A percentile compares a stretch with the other conserved stretches of the same genome.
phyloP scores from a whole-genome alignment of 352 stramenopile genomes.

The Phytophthora sansomeana region DNA sequence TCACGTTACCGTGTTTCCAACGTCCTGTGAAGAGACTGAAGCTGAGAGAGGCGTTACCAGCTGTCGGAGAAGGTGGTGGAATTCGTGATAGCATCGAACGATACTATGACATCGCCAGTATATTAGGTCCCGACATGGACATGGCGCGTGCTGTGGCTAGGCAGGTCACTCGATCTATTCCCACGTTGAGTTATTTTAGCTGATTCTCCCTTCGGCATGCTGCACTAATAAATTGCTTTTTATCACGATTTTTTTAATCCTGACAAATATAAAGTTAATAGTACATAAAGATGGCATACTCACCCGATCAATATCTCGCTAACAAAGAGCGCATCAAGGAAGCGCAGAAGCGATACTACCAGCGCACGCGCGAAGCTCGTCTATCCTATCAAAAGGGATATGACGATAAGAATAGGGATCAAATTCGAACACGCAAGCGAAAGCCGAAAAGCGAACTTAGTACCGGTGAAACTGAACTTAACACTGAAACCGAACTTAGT shows the following conservation, averaged over 20 bases:
- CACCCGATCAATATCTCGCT: neutral
- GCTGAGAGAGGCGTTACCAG: constrained; percentile 24
- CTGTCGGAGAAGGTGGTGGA: neutral
- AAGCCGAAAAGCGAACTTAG: constrained; percentile 9
- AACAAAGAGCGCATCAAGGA: neutral
- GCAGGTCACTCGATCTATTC: constrained; percentile 23
- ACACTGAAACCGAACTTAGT: neutral
- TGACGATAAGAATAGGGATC: neutral
- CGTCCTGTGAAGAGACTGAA: constrained; percentile 43
- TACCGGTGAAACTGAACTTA: neutral
- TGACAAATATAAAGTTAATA: constrained; percentile 12
- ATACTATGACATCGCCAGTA: constrained; percentile 44
- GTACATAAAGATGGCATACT: constrained; percentile 1
- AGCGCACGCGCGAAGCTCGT: no score
- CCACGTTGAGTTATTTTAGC: constrained; percentile 20
- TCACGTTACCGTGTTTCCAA: constrained; percentile 29
- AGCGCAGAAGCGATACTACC: neutral
- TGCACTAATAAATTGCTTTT: neutral
- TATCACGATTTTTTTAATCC: neutral
- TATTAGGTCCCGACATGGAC: constrained; percentile 35
- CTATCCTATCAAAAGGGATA: no score
- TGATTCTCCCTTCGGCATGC: constrained; percentile 7
- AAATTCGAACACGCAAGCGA: neutral
- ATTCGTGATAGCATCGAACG: constrained; percentile 36
- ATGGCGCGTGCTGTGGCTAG: constrained; percentile 36